Base-by-base conservation (phyloP, 163 green algal genomes). In the Scenedesmus sp. region DNA sequence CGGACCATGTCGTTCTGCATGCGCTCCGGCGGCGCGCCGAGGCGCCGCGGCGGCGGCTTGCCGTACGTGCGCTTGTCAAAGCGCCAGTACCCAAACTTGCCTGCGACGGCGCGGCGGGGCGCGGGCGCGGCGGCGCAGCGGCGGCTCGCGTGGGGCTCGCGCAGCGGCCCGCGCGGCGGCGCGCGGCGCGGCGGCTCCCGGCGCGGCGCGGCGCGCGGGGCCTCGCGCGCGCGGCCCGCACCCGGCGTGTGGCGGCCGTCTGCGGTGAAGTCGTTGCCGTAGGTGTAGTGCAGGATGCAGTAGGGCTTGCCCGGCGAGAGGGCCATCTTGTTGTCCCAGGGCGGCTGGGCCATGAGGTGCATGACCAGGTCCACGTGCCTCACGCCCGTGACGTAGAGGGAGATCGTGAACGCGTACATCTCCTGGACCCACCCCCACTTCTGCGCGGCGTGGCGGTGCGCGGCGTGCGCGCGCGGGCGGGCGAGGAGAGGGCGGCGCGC, bases 201-300 rank as follows among this genome's bases (percentile, higher is more conserved):
- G n/a, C n/a, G n/a, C n/a, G n/a, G 39, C 39, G 7, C 39, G 39
- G 7, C 10, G 39, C 39, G 39, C 39, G 39, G 15, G 7, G 50
- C 4, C 39, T 18, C 2, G 1, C 31, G 34, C 14, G 1, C 17
- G 34, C 31, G 9, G n/a, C 83, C 50, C 82, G 90, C 89, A 79
- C 91, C 92, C 53, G 87, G 85, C 3, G 78, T 90, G 77, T 87
- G 93, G 33, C 77, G 72, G 9, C 94, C 93, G 4, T 91, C 70
- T 6, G 87, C 26, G 9, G 85, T 91, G 85, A 92, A 97, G 80
- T 98, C 94, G 80, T 92, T 95, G 70, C 94, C 92, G 76, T 98
- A 98, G 0, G 95, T 98, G 90, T 96, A 98, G 83, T 98, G 95
- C 42, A 98, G 84, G 60, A 98, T 91, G 88, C 97, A 96, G 86